Percentiles rank a stretch among this genome's conserved stretches.
These are phyloP conservation scores for Hypoxylon sp. DNA, from an alignment of 2,329 filamentous ascomycete species.

Conservation along the genomic window DNA sequence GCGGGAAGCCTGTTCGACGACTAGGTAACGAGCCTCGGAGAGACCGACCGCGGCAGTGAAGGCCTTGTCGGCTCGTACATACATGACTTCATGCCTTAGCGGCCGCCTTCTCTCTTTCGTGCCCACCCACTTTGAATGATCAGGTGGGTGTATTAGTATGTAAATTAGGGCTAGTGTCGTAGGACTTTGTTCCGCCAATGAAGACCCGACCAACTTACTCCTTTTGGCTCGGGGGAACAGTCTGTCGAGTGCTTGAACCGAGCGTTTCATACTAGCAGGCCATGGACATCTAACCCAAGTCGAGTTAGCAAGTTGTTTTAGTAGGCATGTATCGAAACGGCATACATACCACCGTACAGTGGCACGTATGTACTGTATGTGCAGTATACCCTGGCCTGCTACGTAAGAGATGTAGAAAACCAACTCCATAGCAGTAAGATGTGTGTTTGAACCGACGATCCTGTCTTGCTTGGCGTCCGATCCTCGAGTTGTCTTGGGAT, in stretches of 20 bases:
- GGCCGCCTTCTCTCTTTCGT: not conserved
- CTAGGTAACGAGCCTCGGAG: not conserved
- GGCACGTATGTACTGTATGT: too few relatives aligned
- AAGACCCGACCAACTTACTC: conserved; percentile 4
- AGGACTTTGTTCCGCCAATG: conserved; percentile 35
- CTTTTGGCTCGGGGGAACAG: conserved; percentile 13
- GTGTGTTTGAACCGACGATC: conserved; percentile 17
- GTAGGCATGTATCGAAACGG: not conserved
- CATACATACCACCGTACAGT: too few relatives aligned
- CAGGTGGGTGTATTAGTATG: conserved; percentile 13
- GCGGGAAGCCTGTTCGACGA: not conserved
- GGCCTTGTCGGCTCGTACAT: not conserved
- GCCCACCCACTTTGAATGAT: conserved; percentile 8
- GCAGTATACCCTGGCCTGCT: not conserved
- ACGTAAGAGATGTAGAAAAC: not conserved
- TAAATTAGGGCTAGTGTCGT: conserved; percentile 11
- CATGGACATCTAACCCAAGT: conserved; percentile 17
- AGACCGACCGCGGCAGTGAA: conserved; percentile 6
- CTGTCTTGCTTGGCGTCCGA: conserved; percentile 21
- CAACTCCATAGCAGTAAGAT: not conserved
- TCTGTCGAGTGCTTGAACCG: conserved; percentile 16
- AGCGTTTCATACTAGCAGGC: conserved; percentile 27
- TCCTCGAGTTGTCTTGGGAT: not conserved
- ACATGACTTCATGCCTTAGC: not conserved
- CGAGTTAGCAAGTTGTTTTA: conserved; percentile 6